Conservation (phyloP, 192 early-diverging fungal genomes). For the Backusella tarrabulga region DNA sequence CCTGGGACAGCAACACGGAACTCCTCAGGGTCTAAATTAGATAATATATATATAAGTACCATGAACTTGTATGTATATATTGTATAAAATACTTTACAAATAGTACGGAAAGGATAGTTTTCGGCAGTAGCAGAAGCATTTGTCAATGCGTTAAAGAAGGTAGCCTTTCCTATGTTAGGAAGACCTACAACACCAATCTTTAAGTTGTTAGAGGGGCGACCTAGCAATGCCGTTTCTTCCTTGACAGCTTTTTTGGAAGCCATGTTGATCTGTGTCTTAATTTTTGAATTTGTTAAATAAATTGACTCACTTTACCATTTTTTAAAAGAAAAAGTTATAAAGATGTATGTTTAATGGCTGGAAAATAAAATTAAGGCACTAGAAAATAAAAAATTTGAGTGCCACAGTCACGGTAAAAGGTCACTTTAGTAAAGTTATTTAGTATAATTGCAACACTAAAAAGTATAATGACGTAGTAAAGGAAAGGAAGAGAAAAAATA, state of each 20-base stretch:
- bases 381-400: background rate
- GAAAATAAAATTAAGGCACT: background rate
- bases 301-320: background rate
- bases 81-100: constrained; percentile 41
- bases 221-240: constrained; percentile 75
- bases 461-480: background rate
- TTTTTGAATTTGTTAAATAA: background rate
- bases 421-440: background rate
- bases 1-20: constrained; percentile 93
- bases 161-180: constrained; percentile 95
- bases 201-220: constrained; percentile 84
- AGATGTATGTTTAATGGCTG: background rate
- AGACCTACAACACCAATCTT: constrained; percentile 96
- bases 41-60: no score
- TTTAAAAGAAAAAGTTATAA: background rate
- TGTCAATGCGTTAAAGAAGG: constrained; percentile 83
- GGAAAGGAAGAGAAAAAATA: background rate
- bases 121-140: constrained; percentile 71
- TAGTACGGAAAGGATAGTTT: constrained; percentile 98
- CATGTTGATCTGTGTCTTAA: constrained; percentile 38
- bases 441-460: background rate
- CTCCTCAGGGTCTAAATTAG: constrained; percentile 79
- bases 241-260: constrained; percentile 76
- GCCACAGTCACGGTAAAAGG: background rate
- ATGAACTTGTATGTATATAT: background rate